A percentile compares a stretch with the other conserved stretches of the same genome.
Evolutionary conservation across 352 stramenopile species (phyloP).

Genomic region (Plasmopara muralis): DNA sequence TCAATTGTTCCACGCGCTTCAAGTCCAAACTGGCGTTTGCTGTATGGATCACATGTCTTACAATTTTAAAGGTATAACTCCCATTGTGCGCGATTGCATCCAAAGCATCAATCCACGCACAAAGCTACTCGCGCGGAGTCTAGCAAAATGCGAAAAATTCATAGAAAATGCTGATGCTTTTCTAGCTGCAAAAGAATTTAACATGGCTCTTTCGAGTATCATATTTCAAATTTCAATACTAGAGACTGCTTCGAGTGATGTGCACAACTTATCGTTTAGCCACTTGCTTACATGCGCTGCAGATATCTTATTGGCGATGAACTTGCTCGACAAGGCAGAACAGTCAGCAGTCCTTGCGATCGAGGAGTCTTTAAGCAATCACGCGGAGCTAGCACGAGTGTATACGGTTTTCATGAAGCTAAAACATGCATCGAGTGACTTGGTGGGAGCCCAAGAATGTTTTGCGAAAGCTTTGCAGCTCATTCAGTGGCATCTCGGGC

Average conservation of each 20-base stretch:
- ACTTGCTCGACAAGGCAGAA: conserved; percentile 18
- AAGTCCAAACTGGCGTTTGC: conserved; percentile 27
- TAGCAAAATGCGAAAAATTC: conserved; percentile 17
- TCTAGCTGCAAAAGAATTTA: conserved; percentile 17
- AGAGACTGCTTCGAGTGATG: conserved; percentile 23
- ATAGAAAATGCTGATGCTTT: conserved; percentile 21
- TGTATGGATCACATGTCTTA: conserved; percentile 29
- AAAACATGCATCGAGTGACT: conserved; percentile 15
- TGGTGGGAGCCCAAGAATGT: conserved; percentile 10
- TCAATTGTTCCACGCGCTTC: conserved; percentile 44
- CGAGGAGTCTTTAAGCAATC: conserved; percentile 25
- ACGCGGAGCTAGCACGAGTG: conserved; percentile 21
- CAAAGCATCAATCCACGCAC: conserved; percentile 13
- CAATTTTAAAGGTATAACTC: conserved; percentile 27
- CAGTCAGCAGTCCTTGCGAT: conserved; percentile 28
- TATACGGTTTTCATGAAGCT: conserved; percentile 35
- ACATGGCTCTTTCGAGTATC: conserved; percentile 24
- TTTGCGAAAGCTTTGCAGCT: conserved; percentile 30
- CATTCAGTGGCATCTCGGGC: conserved; percentile 39
- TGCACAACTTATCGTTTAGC: conserved; percentile 25
- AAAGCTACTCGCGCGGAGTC: conserved; percentile 23
- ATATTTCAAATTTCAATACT: conserved; percentile 42
- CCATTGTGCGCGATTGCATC: conserved; percentile 23
- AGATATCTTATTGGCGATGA: conserved; percentile 32
- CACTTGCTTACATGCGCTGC: conserved; percentile 35